phyloP scores from a whole-genome alignment of 108 stramenopile genomes.

The Seminavis robusta region DNA sequence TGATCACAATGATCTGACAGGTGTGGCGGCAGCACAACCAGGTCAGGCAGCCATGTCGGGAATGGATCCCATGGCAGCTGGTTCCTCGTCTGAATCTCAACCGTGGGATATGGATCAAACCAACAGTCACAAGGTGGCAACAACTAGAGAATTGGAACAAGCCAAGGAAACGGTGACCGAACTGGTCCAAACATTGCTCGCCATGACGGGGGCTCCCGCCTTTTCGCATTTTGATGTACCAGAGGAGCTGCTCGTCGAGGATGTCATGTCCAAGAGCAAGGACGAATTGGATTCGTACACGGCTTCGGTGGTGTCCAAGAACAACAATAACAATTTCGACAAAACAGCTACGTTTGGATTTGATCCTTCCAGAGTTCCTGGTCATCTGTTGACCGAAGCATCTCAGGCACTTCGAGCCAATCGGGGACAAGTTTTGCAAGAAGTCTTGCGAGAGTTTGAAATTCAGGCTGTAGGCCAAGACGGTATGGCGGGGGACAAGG shows the following conservation, averaged over 20 bases:
- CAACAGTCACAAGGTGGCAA: constrained; percentile 20
- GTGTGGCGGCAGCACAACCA: constrained; percentile 44
- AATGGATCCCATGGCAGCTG: constrained; percentile 13
- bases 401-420: constrained; percentile 58
- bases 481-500: constrained; percentile 73
- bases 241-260: constrained; percentile 12
- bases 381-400: constrained; percentile 42
- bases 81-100: constrained; percentile 9
- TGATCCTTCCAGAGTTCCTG: constrained; percentile 65
- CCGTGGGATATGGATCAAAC: constrained; percentile 34
- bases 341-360: no score
- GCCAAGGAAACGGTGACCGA: constrained; percentile 65
- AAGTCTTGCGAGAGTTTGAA: constrained; percentile 71
- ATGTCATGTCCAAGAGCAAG: no score
- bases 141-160: constrained; percentile 44
- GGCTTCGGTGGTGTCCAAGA: no score
- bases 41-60: constrained; percentile 10
- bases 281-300: constrained; percentile 5
- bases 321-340: constrained; percentile 54
- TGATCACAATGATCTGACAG: constrained; percentile 82
- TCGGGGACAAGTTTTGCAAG: constrained; percentile 59
- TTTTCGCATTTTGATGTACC: constrained; percentile 48
- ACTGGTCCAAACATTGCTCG: constrained; percentile 54
- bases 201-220: constrained; percentile 79
- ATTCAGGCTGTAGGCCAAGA: constrained; percentile 81